Conservation (phyloP, 768 basidiomycete species). For the Agrocybe praecox region DNA sequence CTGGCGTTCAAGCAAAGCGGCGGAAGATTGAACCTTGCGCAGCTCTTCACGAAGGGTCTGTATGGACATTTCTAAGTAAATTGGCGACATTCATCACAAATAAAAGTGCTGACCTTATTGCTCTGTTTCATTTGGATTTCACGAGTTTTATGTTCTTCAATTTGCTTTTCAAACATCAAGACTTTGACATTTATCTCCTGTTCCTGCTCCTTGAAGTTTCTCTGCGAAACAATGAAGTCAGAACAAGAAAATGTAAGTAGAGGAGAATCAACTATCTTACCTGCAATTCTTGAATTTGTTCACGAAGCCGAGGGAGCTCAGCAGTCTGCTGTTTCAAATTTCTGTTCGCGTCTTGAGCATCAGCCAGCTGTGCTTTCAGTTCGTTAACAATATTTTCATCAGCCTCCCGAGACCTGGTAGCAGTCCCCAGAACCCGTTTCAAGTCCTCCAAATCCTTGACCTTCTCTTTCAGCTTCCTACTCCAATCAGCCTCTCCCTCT, state of each 20-base stretch:
- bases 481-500: constrained; percentile 90
- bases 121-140: constrained; percentile 71
- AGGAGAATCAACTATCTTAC: constrained; percentile 35
- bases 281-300: constrained; percentile 59
- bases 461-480: constrained; percentile 79
- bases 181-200: constrained; percentile 52
- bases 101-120: constrained; percentile 67
- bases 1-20: constrained; percentile 85
- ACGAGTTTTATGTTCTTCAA: constrained; percentile 73
- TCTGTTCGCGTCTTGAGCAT: constrained; percentile 48
- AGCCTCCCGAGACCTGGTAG: constrained; percentile 60
- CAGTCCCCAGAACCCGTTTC: constrained; percentile 56
- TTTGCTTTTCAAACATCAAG: constrained; percentile 57
- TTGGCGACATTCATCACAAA: neutral
- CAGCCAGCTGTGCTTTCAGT: constrained; percentile 58
- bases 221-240: constrained; percentile 22
- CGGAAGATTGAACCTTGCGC: constrained; percentile 93
- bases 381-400: constrained; percentile 52
- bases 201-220: constrained; percentile 36
- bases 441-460: constrained; percentile 76
- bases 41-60: constrained; percentile 92
- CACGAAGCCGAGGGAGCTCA: constrained; percentile 55
- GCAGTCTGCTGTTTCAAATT: constrained; percentile 52
- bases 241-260: neutral
- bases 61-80: neutral